Percentiles rank a stretch among this genome's conserved stretches.
Conservation (phyloP, 2,329 filamentous ascomycete species). For the Trichothecium roseum region DNA sequence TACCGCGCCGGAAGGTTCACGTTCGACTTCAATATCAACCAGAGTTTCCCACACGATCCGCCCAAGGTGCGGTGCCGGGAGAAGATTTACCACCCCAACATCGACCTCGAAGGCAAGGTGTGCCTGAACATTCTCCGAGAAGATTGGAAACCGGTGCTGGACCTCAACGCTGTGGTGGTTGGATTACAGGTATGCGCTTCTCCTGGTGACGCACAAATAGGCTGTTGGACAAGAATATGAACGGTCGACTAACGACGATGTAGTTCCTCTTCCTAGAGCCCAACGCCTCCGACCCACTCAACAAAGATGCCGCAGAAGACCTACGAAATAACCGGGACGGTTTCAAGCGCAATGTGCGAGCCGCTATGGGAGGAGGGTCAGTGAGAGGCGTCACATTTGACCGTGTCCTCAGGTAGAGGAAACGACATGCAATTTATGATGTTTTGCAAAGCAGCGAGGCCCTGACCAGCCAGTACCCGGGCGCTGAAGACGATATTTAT, state of each 20-base stretch:
- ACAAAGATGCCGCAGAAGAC: constrained; percentile 95
- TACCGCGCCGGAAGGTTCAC: constrained; percentile 84
- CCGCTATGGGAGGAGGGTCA: constrained; percentile 69
- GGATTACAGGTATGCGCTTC: constrained; percentile 61
- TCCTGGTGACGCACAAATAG: background rate
- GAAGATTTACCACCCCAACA: constrained; percentile 99
- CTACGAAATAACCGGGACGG: constrained; percentile 73
- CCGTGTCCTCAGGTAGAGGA: constrained; percentile 55
- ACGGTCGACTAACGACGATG: background rate
- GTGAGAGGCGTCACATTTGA: constrained; percentile 70
- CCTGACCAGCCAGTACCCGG: no score
- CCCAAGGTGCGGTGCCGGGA: constrained; percentile 95
- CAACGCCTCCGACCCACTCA: constrained; percentile 93
- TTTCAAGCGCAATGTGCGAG: constrained; percentile 85
- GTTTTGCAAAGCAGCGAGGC: no score
- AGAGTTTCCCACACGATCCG: constrained; percentile 93
- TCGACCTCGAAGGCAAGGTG: constrained; percentile 94
- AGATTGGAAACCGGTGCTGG: constrained; percentile 98
- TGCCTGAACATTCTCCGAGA: constrained; percentile 95
- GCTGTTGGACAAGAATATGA: background rate
- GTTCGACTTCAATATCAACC: constrained; percentile 86
- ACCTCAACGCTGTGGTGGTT: constrained; percentile 92
- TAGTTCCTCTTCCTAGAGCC: constrained; percentile 97
- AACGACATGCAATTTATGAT: background rate
- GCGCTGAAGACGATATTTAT: no score